These are phyloP conservation scores for Daldinia bambusicola DNA, from an alignment of 495 filamentous ascomycete genomes.

Conservation along the genomic window DNA sequence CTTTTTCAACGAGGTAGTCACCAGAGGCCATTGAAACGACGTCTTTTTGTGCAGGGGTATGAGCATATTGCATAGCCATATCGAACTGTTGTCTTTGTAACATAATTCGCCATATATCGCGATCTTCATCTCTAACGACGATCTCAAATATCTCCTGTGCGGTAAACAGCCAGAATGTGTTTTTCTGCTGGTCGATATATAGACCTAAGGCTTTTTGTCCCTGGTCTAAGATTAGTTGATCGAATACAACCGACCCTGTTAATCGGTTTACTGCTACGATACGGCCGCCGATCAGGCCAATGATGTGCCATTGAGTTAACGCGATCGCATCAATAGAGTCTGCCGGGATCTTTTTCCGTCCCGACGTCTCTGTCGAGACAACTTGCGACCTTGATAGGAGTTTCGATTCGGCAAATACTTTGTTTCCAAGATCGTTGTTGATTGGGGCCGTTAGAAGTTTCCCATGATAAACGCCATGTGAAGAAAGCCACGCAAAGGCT, in stretches of 20 bases:
- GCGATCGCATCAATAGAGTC: slow-evolving; percentile 82
- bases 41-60: slow-evolving; percentile 78
- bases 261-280: slow-evolving; percentile 86
- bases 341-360: slow-evolving; percentile 69
- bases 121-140: slow-evolving; percentile 85
- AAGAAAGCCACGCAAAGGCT: slow-evolving; percentile 89
- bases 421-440: slow-evolving; percentile 68
- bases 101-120: slow-evolving; percentile 95
- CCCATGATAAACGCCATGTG: slow-evolving; percentile 89
- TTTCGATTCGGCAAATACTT: slow-evolving; percentile 75
- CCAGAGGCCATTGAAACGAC: slow-evolving; percentile 89
- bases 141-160: slow-evolving; percentile 91
- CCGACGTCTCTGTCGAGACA: slow-evolving; percentile 69
- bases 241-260: slow-evolving; percentile 83
- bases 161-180: slow-evolving; percentile 97
- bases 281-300: slow-evolving; percentile 83
- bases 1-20: slow-evolving; percentile 83
- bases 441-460: slow-evolving; percentile 66
- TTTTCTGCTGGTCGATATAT: slow-evolving; percentile 87
- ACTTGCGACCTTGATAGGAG: slow-evolving; percentile 78
- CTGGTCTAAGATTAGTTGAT: slow-evolving; percentile 84
- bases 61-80: slow-evolving; percentile 82
- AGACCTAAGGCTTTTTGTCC: slow-evolving; percentile 82
- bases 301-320: slow-evolving; percentile 90
- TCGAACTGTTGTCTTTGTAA: slow-evolving; percentile 86